Evolutionary conservation across 2,329 filamentous ascomycete genomes (phyloP).

Genomic region (Hypoxylon sp.): DNA sequence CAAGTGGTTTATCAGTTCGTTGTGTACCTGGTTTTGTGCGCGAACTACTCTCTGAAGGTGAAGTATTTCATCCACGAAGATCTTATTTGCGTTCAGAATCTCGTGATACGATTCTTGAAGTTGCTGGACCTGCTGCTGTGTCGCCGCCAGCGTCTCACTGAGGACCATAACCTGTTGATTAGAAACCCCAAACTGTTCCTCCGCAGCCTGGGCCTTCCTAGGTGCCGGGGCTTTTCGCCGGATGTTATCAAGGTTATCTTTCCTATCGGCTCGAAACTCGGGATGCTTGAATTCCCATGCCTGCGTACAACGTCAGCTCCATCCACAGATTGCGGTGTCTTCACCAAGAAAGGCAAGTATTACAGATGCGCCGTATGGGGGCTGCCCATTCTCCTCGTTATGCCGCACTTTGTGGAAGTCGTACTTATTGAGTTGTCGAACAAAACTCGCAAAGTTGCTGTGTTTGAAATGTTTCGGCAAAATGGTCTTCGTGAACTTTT

Average conservation of each 20-base stretch:
- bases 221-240: conserved; percentile 93
- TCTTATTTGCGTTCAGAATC: conserved; percentile 72
- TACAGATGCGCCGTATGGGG: conserved; percentile 85
- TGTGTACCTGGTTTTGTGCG: conserved; percentile 68
- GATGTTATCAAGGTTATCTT: conserved; percentile 96
- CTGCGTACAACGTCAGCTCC: conserved; percentile 60
- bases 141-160: conserved; percentile 88
- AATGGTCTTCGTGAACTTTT: conserved; percentile 88
- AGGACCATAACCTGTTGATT: conserved; percentile 90
- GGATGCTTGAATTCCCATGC: conserved; percentile 98
- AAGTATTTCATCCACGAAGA: conserved; percentile 72
- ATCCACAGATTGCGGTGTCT: conserved; percentile 28
- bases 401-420: conserved; percentile 92
- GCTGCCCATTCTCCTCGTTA: conserved; percentile 86
- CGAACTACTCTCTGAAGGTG: conserved; percentile 71
- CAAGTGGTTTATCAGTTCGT: conserved; percentile 69
- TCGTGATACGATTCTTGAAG: conserved; percentile 88
- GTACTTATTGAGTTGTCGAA: conserved; percentile 82
- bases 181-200: conserved; percentile 78
- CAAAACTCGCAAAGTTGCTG: conserved; percentile 84
- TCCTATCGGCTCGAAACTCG: conserved; percentile 94
- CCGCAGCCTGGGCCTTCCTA: conserved; percentile 75
- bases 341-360: conserved; percentile 48
- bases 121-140: conserved; percentile 90
- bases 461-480: conserved; percentile 88